Evolutionary conservation across 352 stramenopile species (phyloP).

Genomic region (Pythium brassicae): DNA sequence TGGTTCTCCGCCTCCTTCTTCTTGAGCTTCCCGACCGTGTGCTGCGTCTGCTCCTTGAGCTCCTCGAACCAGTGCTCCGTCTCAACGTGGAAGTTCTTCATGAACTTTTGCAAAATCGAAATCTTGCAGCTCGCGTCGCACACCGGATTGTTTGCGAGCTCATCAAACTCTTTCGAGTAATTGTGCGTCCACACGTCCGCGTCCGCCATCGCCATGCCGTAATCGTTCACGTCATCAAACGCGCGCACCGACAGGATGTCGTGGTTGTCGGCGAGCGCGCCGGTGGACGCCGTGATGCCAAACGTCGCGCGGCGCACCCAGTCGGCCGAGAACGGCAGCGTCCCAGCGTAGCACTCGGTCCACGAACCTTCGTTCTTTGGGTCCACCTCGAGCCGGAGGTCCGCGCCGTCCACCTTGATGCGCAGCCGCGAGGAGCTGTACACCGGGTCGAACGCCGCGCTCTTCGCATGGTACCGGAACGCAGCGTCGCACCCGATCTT

Average conservation of each 20-base stretch:
- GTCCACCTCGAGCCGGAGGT: constrained; percentile 62
- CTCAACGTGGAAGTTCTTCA: constrained; percentile 79
- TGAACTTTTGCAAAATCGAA: constrained; percentile 73
- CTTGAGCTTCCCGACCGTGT: constrained; percentile 71
- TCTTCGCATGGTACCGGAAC: constrained; percentile 74
- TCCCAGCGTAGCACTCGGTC: constrained; percentile 61
- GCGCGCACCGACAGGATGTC: constrained; percentile 64
- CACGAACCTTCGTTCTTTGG: constrained; percentile 46
- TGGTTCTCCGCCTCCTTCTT: constrained; percentile 70
- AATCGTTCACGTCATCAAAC: constrained; percentile 62
- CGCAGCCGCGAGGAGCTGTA: constrained; percentile 66
- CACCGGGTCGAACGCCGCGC: constrained; percentile 62
- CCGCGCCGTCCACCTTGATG: constrained; percentile 51
- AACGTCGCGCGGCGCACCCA: constrained; percentile 63
- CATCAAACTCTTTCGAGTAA: constrained; percentile 80
- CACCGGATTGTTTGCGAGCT: constrained; percentile 44
- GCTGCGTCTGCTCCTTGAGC: constrained; percentile 70
- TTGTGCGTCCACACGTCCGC: constrained; percentile 76
- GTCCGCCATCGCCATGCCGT: constrained; percentile 48
- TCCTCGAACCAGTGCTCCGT: constrained; percentile 84
- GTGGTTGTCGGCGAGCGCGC: constrained; percentile 79
- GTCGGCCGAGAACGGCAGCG: constrained; percentile 57
- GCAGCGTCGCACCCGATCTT: constrained; percentile 74
- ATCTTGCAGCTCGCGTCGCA: constrained; percentile 84
- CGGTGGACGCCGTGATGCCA: constrained; percentile 72